These are phyloP conservation scores for Boletellus emodensis DNA, from an alignment of 768 basidiomycete genomes.

Conservation along the genomic window DNA sequence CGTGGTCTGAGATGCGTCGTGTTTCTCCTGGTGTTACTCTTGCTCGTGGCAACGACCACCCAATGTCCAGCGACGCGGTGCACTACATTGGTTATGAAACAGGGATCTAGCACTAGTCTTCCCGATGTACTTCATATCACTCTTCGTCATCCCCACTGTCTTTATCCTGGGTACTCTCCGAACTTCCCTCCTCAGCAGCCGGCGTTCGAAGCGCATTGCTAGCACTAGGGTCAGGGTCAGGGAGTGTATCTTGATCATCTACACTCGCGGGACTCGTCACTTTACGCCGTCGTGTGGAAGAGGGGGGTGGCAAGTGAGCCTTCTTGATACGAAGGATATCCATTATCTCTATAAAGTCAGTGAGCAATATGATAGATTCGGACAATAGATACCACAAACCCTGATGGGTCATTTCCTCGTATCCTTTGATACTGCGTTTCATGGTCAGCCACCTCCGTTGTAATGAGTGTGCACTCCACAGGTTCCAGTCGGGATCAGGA, in stretches of 20 bases:
- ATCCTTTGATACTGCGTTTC: slow-evolving; percentile 72
- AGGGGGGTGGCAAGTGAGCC: slow-evolving; percentile 46
- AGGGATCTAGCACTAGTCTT: background rate
- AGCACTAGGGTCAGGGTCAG: slow-evolving; percentile 17
- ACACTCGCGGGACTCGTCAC: slow-evolving; percentile 50
- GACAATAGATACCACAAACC: slow-evolving; percentile 41
- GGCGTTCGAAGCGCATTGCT: slow-evolving; percentile 27
- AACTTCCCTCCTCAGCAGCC: slow-evolving; percentile 8
- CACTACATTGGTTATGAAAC: slow-evolving; percentile 1
- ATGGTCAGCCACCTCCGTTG: slow-evolving; percentile 79
- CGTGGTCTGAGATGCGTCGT: slow-evolving; percentile 40
- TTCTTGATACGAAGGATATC: slow-evolving; percentile 77
- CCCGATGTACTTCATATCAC: background rate
- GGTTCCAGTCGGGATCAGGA: slow-evolving; percentile 71
- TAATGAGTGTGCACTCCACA: slow-evolving; percentile 78
- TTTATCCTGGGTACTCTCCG: slow-evolving; percentile 15
- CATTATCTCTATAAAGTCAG: slow-evolving; percentile 58
- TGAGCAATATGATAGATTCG: slow-evolving; percentile 5
- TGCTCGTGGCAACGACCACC: background rate
- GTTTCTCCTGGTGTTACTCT: background rate
- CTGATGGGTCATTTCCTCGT: slow-evolving; percentile 76
- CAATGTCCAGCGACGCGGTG: background rate
- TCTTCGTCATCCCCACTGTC: slow-evolving; percentile 17
- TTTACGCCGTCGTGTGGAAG: slow-evolving; percentile 43
- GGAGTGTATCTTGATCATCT: slow-evolving; percentile 36